Evolutionary conservation across 2,329 filamentous ascomycete species (phyloP), one percentile per base, ranked within the genome.

Genomic region (Stemphylium vesicarium): DNA sequence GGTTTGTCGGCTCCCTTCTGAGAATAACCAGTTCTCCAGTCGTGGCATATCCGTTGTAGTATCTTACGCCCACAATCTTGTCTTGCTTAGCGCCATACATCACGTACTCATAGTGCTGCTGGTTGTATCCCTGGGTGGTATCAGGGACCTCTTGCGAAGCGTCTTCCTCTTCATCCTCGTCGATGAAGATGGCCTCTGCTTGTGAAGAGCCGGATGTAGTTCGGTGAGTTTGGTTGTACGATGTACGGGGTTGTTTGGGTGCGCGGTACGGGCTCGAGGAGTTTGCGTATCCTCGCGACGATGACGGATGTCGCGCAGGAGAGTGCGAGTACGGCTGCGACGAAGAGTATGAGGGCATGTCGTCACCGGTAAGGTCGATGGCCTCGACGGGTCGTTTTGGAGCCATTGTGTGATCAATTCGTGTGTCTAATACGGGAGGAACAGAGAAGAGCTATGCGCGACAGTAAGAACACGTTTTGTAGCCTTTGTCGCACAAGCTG

Each of bases 1-100:
- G 79, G 66, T 94, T 94, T 1, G 74, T 67, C 1, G 89, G 87
- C 68, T 94, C 88, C 67, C 90, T 80, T 32, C 78, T 79, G 49
- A 59, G 50, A 9, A 74, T 49, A 10, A 73, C 69, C 59, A 72
- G 69, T 43, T 77, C 75, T 0, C 72, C 71, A 0, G 69, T 40
- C 1, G 73, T 75, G 3, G 74, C 74, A 53, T 70, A 66, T 16
- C 74, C 74, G 26, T 52, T 65, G 50, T 77, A 76, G 45, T 63
- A 75, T 18, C 81, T 65, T 68, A 83, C 75, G 2, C 85, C 86
- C 2, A 88, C 85, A 44, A 88, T 85, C 50, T 86, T 86, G 15
- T 78, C 79, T 15, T 79, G 66, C 15, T 84, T 53, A 33, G 66
- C 65, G 3, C 76, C 78, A 44, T 71, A 74, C 18, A 71, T 29